Percentiles rank a stretch among this genome's conserved stretches.
Evolutionary conservation across 2,329 filamentous ascomycete genomes (phyloP).

Genomic region (Corniculantispora saksenae): DNA sequence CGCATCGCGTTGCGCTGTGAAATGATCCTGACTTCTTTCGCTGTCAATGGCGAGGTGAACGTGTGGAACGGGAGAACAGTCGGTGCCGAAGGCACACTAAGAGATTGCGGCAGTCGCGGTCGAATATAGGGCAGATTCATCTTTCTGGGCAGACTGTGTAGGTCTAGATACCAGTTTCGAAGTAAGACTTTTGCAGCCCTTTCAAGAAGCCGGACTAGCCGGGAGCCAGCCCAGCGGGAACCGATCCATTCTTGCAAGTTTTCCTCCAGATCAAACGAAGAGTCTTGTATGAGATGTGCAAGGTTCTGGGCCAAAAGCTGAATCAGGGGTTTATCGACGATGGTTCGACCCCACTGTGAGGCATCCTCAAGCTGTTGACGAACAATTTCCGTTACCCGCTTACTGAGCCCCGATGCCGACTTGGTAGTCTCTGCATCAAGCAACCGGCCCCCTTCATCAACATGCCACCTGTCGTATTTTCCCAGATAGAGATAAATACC

Average conservation of each 20-base stretch:
- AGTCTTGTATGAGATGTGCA: conserved; percentile 38
- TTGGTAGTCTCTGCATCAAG: conserved; percentile 67
- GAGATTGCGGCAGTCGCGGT: conserved; percentile 68
- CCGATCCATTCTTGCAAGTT: conserved; percentile 65
- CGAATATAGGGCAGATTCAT: conserved; percentile 62
- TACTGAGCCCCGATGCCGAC: conserved; percentile 76
- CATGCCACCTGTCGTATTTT: conserved; percentile 87
- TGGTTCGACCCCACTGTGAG: conserved; percentile 78
- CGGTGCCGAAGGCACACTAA: conserved; percentile 82
- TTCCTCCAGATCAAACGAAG: conserved; percentile 38
- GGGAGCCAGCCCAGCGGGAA: conserved; percentile 83
- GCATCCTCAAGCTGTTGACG: conserved; percentile 84
- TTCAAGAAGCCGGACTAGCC: conserved; percentile 80
- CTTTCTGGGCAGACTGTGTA: conserved; percentile 63
- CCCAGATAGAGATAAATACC: conserved; percentile 76
- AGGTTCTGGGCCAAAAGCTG: conserved; percentile 52
- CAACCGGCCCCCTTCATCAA: conserved; percentile 81
- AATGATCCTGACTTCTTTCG: conserved; percentile 88
- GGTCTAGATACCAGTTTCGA: conserved; percentile 87
- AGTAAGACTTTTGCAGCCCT: conserved; percentile 75
- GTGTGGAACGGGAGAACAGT: conserved; percentile 97
- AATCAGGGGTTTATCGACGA: conserved; percentile 59
- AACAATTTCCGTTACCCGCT: conserved; percentile 88
- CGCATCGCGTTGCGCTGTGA: conserved; percentile 92
- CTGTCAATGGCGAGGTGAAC: conserved; percentile 90